Conservation (phyloP, 805 yeast genomes). For the Metschnikowia cerradonensis region DNA sequence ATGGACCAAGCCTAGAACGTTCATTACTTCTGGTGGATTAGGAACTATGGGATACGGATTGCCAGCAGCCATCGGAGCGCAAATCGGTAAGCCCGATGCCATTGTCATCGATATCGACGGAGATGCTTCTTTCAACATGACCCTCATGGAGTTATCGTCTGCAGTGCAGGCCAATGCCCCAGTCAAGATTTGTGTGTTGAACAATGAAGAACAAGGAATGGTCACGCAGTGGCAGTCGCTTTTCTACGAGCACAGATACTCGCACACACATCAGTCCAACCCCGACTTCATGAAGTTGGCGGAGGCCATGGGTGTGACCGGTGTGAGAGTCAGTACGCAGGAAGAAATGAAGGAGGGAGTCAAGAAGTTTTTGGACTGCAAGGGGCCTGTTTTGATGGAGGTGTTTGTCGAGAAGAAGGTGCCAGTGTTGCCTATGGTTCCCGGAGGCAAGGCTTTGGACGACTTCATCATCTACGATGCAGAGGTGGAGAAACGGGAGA, state of each 20-base stretch:
- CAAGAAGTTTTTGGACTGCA: conserved; percentile 64
- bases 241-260: conserved; percentile 92
- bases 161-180: conserved; percentile 94
- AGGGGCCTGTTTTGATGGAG: conserved; percentile 87
- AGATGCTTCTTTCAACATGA: conserved; percentile 99
- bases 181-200: conserved; percentile 81
- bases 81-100: conserved; percentile 92
- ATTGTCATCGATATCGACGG: conserved; percentile 96
- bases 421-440: conserved; percentile 97
- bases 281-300: conserved; percentile 93
- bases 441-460: conserved; percentile 90
- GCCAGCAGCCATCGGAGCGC: conserved; percentile 98
- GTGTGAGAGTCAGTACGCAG: conserved; percentile 67
- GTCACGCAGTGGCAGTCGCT: conserved; percentile 99
- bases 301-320: conserved; percentile 89
- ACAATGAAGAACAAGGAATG: conserved; percentile 99
- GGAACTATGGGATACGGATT: conserved; percentile 99
- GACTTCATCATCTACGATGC: conserved; percentile 89
- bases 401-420: conserved; percentile 88
- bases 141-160: conserved; percentile 84
- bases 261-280: conserved; percentile 96
- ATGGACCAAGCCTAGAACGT: conserved; percentile 88
- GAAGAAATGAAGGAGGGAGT: conserved; percentile 49
- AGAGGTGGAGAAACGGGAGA: conserved; percentile 69
- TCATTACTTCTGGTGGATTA: conserved; percentile 97